Evolutionary conservation across 116 monocot genomes (phyloP), one percentile per base, ranked within the genome.

Genomic region (Trichopus zeylanicus): DNA sequence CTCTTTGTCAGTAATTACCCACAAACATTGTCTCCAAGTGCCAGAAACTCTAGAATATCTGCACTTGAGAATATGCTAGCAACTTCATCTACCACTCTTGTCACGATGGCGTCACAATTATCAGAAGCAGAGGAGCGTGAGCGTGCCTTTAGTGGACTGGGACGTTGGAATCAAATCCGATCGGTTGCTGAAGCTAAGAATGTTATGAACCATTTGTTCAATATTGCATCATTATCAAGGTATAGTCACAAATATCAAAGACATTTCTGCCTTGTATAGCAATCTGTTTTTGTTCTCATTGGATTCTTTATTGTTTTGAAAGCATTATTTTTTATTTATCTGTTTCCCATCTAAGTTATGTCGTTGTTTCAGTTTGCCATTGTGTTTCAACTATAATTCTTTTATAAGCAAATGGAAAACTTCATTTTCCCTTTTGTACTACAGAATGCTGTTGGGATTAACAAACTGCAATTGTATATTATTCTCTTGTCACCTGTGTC

Each of bases 71-170:
- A 84, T 55, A 97, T 90, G 97, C 64, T 87, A 27, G 69, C 81
- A 8, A 74, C 84, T 26, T 87, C 87, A 32, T 97, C 97, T 35
- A 77, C 63, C 15, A 77, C 78, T 13, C 53, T 97, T 38, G 91
- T 97, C 20, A 75, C 78, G 0, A 97, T 97, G 91, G 91, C 87
- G 1, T 90, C 97, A 34, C 91, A 97, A 29, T 51, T 97, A 42
- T 90, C 97, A 9, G 91, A 97, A 70, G 90, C 97, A 29, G 97
- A 81, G 54, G 97, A 97, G 37, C 90, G 84, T 27, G 84, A 84
- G 29, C 84, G 91, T 35, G 60, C 70, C 5, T 79, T 81, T 58
- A 79, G 61, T 68, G 89, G 87, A 0, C 73, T 49, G 46, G 87
- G 87, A 7, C 71, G 81, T 9, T 97, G 97, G 97, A 90, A 84